phyloP scores from a whole-genome alignment of 148 eudicot species.

The Dysphania ambrosioides region DNA sequence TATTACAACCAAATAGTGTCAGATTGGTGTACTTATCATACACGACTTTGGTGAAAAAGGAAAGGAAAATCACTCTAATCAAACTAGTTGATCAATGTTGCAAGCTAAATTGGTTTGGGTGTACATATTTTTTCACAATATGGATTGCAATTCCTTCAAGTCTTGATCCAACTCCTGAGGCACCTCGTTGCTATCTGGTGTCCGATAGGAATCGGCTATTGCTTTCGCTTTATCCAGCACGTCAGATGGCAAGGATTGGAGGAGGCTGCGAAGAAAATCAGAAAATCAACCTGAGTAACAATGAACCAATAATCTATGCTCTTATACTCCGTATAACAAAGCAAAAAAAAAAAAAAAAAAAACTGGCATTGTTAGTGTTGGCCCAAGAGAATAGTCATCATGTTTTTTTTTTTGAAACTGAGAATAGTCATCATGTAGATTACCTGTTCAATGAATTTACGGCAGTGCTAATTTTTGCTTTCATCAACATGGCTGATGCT shows the following conservation, averaged over 20 bases:
- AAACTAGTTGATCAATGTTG: no score
- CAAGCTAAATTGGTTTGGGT: no score
- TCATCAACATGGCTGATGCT: constrained; percentile 67
- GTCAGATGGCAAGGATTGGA: constrained; percentile 77
- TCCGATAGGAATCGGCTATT: constrained; percentile 76
- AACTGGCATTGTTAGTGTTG: neutral
- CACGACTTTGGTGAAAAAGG: no score
- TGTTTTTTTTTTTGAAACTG: no score
- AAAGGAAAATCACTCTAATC: no score
- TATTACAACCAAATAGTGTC: no score
- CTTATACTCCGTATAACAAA: neutral
- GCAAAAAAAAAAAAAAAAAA: no score
- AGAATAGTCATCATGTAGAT: neutral
- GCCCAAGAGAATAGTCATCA: neutral
- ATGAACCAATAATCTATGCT: neutral
- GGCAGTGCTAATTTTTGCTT: constrained; percentile 56
- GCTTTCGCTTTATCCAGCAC: constrained; percentile 75
- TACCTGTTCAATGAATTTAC: constrained; percentile 72
- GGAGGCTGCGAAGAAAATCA: constrained; percentile 48
- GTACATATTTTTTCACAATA: no score
- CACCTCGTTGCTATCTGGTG: constrained; percentile 49
- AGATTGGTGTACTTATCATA: no score
- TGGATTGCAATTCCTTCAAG: no score
- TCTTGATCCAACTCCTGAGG: no score
- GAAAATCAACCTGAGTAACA: neutral